These are phyloP conservation scores for Hyparrhenia diplandra DNA, from an alignment of 176 grass and related monocot genomes.

Conservation along the genomic window DNA sequence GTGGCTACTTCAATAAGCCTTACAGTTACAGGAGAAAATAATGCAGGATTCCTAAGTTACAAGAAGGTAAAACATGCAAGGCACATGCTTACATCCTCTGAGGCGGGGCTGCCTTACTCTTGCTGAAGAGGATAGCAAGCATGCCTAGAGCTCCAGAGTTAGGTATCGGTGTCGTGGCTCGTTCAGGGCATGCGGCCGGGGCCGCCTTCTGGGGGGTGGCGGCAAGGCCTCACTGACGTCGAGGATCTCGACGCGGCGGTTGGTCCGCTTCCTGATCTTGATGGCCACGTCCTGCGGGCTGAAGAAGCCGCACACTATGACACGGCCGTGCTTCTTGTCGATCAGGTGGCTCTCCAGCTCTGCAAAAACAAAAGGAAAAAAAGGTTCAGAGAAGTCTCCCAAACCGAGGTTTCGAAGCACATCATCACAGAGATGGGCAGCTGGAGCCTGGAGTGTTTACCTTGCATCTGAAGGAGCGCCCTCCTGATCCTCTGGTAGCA, in stretches of 20 bases:
- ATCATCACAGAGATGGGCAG: not conserved
- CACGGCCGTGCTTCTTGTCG: constrained; percentile 77
- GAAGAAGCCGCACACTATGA: constrained; percentile 57
- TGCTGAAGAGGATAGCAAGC: not conserved
- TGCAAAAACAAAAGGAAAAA: not conserved
- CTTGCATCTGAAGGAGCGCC: constrained; percentile 81
- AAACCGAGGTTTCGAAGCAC: not conserved
- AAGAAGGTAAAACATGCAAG: not conserved
- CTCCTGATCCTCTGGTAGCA: constrained; percentile 81
- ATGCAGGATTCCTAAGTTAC: not conserved
- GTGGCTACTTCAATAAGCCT: not conserved
- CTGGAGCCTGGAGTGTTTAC: constrained; percentile 20
- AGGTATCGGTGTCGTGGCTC: not conserved
- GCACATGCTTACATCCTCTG: not conserved
- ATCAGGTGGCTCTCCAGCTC: constrained; percentile 75
- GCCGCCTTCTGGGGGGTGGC: not conserved
- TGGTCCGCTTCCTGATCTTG: constrained; percentile 81
- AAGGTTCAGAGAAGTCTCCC: not conserved
- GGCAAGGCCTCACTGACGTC: constrained; percentile 61
- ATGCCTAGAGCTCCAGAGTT: not conserved
- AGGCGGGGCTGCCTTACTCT: not conserved
- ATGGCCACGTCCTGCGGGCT: constrained; percentile 85
- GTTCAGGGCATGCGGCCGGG: constrained; percentile 1
- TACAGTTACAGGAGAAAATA: constrained; percentile 8
- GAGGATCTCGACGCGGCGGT: constrained; percentile 80